Conservation (phyloP, 768 basidiomycete species). For the Terana coerulea region DNA sequence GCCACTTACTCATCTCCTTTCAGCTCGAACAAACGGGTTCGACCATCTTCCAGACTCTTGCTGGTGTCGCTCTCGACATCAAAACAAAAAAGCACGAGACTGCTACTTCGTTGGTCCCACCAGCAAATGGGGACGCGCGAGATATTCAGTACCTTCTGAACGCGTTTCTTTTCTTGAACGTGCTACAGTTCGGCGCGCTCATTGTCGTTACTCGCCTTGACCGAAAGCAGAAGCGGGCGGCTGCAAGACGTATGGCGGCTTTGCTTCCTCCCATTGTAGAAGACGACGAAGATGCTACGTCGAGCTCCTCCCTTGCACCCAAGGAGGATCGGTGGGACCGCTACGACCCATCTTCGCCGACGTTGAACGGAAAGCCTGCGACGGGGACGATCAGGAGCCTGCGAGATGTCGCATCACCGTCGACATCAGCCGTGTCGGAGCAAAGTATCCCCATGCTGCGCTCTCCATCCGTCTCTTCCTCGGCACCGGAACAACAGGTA, state of each 20-base stretch:
- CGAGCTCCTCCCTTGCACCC: slow-evolving; percentile 11
- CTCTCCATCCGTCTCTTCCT: slow-evolving; percentile 13
- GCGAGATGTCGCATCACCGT: slow-evolving; percentile 12
- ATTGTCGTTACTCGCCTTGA: slow-evolving; percentile 47
- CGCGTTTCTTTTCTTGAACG: slow-evolving; percentile 52
- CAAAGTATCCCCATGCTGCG: slow-evolving; percentile 23
- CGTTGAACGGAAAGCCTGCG: neutral
- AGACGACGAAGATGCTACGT: slow-evolving; percentile 13
- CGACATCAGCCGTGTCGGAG: slow-evolving; percentile 11
- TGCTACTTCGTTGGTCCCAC: neutral
- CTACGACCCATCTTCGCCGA: slow-evolving; percentile 4
- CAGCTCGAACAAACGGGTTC: slow-evolving; percentile 76
- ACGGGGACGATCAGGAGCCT: slow-evolving; percentile 13
- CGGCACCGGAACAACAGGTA: slow-evolving; percentile 21
- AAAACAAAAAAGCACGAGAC: slow-evolving; percentile 25
- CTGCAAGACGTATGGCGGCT: slow-evolving; percentile 15
- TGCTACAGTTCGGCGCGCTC: slow-evolving; percentile 52
- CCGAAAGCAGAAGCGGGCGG: slow-evolving; percentile 32
- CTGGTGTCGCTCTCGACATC: slow-evolving; percentile 64
- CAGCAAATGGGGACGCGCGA: slow-evolving; percentile 21
- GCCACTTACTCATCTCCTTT: neutral
- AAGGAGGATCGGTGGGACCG: slow-evolving; percentile 13
- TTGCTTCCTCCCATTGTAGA: slow-evolving; percentile 15
- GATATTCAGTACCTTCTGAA: slow-evolving; percentile 49
- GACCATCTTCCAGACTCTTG: slow-evolving; percentile 66